Percentiles rank a stretch among this genome's conserved stretches.
These are phyloP conservation scores for Peronospora tabacina DNA, from an alignment of 352 stramenopile genomes.

Conservation along the genomic window DNA sequence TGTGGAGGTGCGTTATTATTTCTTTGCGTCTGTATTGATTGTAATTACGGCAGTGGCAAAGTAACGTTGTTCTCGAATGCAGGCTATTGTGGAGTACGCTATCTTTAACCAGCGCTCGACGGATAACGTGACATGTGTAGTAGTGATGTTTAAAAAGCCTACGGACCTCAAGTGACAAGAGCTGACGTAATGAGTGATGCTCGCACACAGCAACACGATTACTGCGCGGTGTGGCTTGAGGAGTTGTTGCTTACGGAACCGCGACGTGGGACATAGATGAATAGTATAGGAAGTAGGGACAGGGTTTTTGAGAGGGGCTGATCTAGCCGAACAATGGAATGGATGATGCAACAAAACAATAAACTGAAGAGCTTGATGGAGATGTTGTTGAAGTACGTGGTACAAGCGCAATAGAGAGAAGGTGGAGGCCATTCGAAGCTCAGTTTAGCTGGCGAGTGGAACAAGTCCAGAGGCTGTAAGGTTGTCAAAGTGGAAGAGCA, in stretches of 20 bases:
- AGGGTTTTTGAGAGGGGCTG: constrained; percentile 23
- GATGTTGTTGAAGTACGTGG: background rate
- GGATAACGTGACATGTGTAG: constrained; percentile 80
- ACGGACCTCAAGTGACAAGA: constrained; percentile 36
- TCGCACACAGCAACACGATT: background rate
- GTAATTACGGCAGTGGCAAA: background rate
- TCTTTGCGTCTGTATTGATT: background rate
- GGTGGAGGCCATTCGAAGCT: no score
- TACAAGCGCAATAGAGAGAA: no score
- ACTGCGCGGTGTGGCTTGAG: background rate
- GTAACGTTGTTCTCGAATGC: constrained; percentile 3
- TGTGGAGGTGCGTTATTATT: constrained; percentile 45
- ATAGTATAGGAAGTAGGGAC: constrained; percentile 34
- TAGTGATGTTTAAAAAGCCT: constrained; percentile 77
- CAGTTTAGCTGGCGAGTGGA: no score
- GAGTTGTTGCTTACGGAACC: constrained; percentile 2
- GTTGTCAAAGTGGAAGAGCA: no score
- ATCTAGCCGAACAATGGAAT: constrained; percentile 11
- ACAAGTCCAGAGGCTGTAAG: no score
- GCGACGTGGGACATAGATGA: constrained; percentile 29
- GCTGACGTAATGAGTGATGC: background rate
- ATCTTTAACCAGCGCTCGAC: constrained; percentile 81
- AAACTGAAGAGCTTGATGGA: constrained; percentile 28
- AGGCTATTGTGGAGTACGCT: constrained; percentile 71
- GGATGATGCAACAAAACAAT: constrained; percentile 28